Percentiles rank a stretch among this genome's conserved stretches.
Conservation (phyloP, 1,284 basidiomycete genomes). For the Pterulicium gracile region DNA sequence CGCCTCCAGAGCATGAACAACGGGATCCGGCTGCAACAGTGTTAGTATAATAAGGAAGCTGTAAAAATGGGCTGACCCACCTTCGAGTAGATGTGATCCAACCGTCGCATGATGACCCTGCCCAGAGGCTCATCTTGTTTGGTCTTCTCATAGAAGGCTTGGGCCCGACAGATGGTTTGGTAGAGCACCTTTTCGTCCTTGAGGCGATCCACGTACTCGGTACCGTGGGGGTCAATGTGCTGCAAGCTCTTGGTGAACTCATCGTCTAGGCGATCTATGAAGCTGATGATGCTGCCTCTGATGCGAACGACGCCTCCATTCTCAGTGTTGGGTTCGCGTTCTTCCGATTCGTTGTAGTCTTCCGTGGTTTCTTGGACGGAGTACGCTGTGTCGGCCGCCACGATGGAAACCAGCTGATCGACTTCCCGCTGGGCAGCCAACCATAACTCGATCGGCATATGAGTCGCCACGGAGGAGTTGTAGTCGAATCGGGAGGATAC, state of each 20-base stretch:
- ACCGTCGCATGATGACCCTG: slow-evolving; percentile 86
- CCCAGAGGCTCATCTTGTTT: slow-evolving; percentile 70
- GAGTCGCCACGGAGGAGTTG: slow-evolving; percentile 76
- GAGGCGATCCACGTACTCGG: slow-evolving; percentile 93
- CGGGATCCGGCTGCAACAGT: slow-evolving; percentile 71
- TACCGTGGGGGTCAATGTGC: slow-evolving; percentile 97
- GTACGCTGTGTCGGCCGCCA: slow-evolving; percentile 65
- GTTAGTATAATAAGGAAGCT: slow-evolving; percentile 4
- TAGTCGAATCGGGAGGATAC: slow-evolving; percentile 97
- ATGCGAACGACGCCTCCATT: slow-evolving; percentile 63
- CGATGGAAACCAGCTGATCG: slow-evolving; percentile 75
- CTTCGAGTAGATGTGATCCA: slow-evolving; percentile 99
- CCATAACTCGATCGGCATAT: slow-evolving; percentile 95
- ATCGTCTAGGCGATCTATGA: slow-evolving; percentile 94
- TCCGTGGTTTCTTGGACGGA: slow-evolving; percentile 80
- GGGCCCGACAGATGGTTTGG: slow-evolving; percentile 84
- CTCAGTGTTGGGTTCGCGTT: slow-evolving; percentile 74
- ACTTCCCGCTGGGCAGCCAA: slow-evolving; percentile 79
- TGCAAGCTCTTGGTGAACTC: slow-evolving; percentile 98
- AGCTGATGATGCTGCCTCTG: slow-evolving; percentile 87
- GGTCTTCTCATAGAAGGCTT: slow-evolving; percentile 83
- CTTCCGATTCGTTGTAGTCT: slow-evolving; percentile 89
- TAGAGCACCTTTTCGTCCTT: slow-evolving; percentile 96
- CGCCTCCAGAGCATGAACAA: slow-evolving; percentile 85
- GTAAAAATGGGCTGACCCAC: slow-evolving; percentile 29